Base-by-base conservation (phyloP, 495 filamentous ascomycete species). In the Podospora pseudoanserina region DNA sequence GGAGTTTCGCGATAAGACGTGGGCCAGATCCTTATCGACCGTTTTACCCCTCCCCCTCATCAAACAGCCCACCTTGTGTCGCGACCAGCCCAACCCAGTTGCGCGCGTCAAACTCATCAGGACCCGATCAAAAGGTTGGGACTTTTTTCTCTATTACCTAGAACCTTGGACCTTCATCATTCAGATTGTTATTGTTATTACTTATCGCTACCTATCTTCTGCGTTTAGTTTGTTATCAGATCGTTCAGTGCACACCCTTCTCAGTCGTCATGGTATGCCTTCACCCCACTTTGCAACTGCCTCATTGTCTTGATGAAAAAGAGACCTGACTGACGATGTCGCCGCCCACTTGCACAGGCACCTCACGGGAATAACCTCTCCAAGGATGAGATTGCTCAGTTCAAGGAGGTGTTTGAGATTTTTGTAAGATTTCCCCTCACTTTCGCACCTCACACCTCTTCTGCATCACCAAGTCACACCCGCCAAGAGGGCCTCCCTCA, bases 361-460 rank as follows among this genome's bases (percentile, higher is more conserved):
- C 27, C 53, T 49, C 60, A 90, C 87, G 86, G 87, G 73, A 87
- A 89, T 77, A 86, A 87, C 75, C 84, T 96, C 72, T 91, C 91
- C 71, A 89, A 93, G 83, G 92, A 96, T 78, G 91, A 95, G 84
- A 90, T 96, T 68, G 93, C 92, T 74, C 92, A 95, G 81, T 96
- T 93, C 83, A 94, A 92, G 86, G 91, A 95, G 80, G 92, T 92
- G 34, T 96, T 96, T 81, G 94, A 92, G 78, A 87, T 96, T 19
- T 96, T 96, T 79, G 92, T 96, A 83, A 89, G 92, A 23, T 91
- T 44, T 19, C 60, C 60, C 27, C 19, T 27, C 49, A 7, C 49
- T 49, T 19, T 13, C n/a, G 9, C 2, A 7, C 56, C 4, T 20
- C 59, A 4, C 49, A 18, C 39, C 15, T 3, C 15, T 49, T 3